Evolutionary conservation across 768 basidiomycete genomes (phyloP).

Genomic region (Suillus ampliporus): DNA sequence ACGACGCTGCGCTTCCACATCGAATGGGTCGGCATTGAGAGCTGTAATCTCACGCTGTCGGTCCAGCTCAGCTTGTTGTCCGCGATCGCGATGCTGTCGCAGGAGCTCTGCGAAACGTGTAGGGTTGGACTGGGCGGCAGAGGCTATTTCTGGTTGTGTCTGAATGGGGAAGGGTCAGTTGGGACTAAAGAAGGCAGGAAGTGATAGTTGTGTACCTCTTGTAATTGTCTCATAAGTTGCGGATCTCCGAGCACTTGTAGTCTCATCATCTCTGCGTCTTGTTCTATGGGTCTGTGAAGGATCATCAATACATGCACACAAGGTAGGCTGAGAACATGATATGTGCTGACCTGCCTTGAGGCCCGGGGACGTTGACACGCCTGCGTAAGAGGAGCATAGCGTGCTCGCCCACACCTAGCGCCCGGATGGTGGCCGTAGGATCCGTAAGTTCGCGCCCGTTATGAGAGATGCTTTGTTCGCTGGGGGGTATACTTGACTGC

Average conservation of each 20-base stretch:
- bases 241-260: slow-evolving; percentile 89
- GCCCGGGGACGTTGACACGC: slow-evolving; percentile 48
- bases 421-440: slow-evolving; percentile 69
- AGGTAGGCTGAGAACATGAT: neutral
- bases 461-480: slow-evolving; percentile 76
- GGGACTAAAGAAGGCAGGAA: neutral
- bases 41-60: slow-evolving; percentile 65
- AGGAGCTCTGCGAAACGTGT: slow-evolving; percentile 77
- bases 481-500: slow-evolving; percentile 75
- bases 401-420: slow-evolving; percentile 62
- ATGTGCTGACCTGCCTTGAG: slow-evolving; percentile 44
- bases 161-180: slow-evolving; percentile 35
- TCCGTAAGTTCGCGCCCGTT: slow-evolving; percentile 69
- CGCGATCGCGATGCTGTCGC: slow-evolving; percentile 61
- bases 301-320: neutral
- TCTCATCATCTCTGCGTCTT: slow-evolving; percentile 90
- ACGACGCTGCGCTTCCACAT: slow-evolving; percentile 88
- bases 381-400: slow-evolving; percentile 74
- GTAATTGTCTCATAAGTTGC: slow-evolving; percentile 73
- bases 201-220: slow-evolving; percentile 51
- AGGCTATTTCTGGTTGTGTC: slow-evolving; percentile 83
- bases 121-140: slow-evolving; percentile 71
- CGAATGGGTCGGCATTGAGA: slow-evolving; percentile 88
- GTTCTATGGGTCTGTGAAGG: slow-evolving; percentile 61
- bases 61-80: slow-evolving; percentile 56